A percentile compares a stretch with the other conserved stretches of the same genome.
Evolutionary conservation across 2,329 filamentous ascomycete genomes (phyloP).

Genomic region (Cucurbitaria berberidis): DNA sequence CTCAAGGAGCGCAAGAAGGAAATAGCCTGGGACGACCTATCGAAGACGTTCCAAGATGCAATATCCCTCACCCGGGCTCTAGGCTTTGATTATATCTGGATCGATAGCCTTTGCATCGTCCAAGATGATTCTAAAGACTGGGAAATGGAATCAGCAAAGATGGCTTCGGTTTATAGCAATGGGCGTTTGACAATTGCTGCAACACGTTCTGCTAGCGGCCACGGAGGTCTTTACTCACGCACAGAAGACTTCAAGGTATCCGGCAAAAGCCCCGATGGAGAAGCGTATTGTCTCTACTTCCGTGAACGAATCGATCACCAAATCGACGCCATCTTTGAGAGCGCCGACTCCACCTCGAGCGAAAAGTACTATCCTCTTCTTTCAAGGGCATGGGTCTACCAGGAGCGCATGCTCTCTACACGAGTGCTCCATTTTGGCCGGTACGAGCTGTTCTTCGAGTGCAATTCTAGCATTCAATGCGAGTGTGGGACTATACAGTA

Average conservation of each 20-base stretch:
- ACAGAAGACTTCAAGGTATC: background rate
- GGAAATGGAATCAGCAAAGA: conserved; percentile 1
- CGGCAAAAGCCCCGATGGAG: background rate
- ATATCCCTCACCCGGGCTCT: conserved; percentile 12
- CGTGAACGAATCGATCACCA: background rate
- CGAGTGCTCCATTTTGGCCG: conserved; percentile 14
- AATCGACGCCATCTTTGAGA: background rate
- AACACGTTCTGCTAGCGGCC: background rate
- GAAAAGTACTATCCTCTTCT: conserved; percentile 1
- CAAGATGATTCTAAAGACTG: conserved; percentile 13
- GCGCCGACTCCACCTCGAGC: background rate
- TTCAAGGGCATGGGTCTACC: conserved; percentile 16
- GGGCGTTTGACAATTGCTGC: conserved; percentile 7
- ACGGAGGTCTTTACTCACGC: background rate
- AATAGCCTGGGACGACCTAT: background rate
- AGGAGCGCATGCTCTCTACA: conserved; percentile 17
- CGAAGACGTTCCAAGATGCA: conserved; percentile 5
- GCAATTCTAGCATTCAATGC: conserved; percentile 9
- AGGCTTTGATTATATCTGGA: conserved; percentile 31
- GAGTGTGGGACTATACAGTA: conserved; percentile 6
- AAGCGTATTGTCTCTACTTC: background rate
- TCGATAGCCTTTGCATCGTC: conserved; percentile 24
- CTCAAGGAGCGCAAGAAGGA: conserved; percentile 3
- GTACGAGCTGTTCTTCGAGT: conserved; percentile 21
- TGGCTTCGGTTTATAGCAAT: conserved; percentile 8